Base-by-base conservation (phyloP, 1,284 basidiomycete species). In the Mycena citricolor region DNA sequence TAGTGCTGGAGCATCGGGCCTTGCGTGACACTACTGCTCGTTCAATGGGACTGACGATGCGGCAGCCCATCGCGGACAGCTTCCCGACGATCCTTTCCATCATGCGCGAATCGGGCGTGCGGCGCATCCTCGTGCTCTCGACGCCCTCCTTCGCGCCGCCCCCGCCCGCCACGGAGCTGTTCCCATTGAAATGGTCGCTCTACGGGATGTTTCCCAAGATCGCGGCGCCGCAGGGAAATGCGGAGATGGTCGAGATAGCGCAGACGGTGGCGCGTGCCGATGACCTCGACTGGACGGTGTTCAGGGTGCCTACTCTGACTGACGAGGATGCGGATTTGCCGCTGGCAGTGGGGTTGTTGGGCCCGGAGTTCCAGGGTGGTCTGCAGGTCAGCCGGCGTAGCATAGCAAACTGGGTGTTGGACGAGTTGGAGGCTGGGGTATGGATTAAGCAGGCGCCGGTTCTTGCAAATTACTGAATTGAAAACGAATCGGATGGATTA, bases 101-200 rank as follows among this genome's bases (percentile, higher is more conserved):
- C 41, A 84, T 86, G 81, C 63, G 67, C 38, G 61, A 69, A 30
- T 65, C 67, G 26, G 59, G 63, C 23, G 67, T 83, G 43, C 74
- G 67, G 39, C 77, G 84, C 12, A 67, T 87, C 55, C 73, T 87
- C 41, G 70, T 71, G 17, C 73, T 87, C n/a, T 81, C 80, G 11
- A 84, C 84, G 2, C 62, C 79, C 7, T 37, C 45, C 25, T 47
- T 39, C 25, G 81, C 79, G 43, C n/a, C n/a, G n/a, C n/a, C n/a
- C n/a, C n/a, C n/a, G n/a, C 69, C 74, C 22, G 62, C 71, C 43
- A 7, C 39, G 4, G 84, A 86, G 62, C 73, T 71, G 51, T 74
- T 64, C 52, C 78, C 70, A 59, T 39, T 70, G 31, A 61, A 62
- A n/a, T 81, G 77, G 58, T 61, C 56, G 4, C 61, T 70, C 5